Evolutionary conservation across 495 filamentous ascomycete species (phyloP), one percentile per base, ranked within the genome.

Genomic region (Penicillium cinerascens): DNA sequence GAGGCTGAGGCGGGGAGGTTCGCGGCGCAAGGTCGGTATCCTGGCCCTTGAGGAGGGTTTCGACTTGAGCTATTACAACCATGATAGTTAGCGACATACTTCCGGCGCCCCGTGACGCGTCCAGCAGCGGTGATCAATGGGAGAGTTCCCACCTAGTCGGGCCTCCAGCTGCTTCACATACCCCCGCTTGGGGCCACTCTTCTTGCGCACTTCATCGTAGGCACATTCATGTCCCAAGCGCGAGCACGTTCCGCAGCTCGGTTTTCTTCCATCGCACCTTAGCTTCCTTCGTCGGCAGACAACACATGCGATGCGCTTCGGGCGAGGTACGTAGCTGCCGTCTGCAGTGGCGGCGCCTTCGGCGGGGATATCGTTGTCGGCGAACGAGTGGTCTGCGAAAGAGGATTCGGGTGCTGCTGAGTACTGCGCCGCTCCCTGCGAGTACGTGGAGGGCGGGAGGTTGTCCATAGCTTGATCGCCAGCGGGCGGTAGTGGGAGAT

Each of bases 81-180:
- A 51, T 15, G 2, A 25, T 47, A 6, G 47, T 71, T 43, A 72
- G 63, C 44, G 44, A 41, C 27, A 33, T 22, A 18, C 22, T 41
- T 43, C 38, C 15, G 16, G 2, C 4, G 25, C 9, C 13, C 8
- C 9, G 17, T 25, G 9, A 25, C 36, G 16, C 23, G n/a, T 15
- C 18, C n/a, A 40, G 45, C 25, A 22, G 36, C 27, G 17, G 42
- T 17, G 29, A 29, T 43, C 25, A 29, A 29, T 25, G 22, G 38
- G 37, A 16, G 23, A 2, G 11, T 35, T 60, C 73, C 66, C 78
- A 97, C 92, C 91, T 62, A 99, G 72, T 61, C 95, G 82, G 52
- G 95, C 92, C 73, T 97, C 95, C 65, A 99, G 67, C 47, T 92
- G 90, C 77, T 97, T 99, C 51, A 99, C 95, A 70, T 99, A 97